phyloP scores from a whole-genome alignment of 2,329 filamentous ascomycete species.

The Venturia pyrina region DNA sequence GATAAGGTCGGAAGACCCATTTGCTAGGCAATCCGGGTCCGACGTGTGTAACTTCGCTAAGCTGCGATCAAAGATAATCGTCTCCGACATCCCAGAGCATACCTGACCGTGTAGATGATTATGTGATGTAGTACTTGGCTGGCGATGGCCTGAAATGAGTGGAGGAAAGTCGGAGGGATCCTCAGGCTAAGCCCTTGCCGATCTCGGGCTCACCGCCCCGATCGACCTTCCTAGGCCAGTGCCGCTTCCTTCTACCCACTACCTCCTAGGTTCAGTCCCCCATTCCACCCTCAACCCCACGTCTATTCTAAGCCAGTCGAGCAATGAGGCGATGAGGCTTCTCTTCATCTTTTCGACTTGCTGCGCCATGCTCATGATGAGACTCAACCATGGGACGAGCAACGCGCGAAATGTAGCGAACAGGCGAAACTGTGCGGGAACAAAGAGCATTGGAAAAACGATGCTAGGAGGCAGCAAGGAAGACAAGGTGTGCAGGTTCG shows the following conservation, averaged over 20 bases:
- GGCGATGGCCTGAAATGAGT: background rate
- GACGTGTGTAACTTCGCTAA: background rate
- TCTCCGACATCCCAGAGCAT: no score
- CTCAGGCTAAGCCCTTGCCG: background rate
- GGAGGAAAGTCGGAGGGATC: background rate
- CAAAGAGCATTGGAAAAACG: background rate
- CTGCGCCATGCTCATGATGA: background rate
- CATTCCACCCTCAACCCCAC: no score
- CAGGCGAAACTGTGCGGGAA: background rate
- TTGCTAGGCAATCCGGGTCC: background rate
- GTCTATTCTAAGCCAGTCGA: no score
- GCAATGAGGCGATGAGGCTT: background rate
- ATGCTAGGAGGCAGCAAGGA: background rate
- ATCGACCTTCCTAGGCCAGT: background rate
- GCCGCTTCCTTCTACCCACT: no score
- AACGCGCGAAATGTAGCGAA: background rate
- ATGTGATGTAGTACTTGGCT: background rate
- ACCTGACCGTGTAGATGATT: background rate
- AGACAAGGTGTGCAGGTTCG: background rate
- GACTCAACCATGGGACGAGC: background rate
- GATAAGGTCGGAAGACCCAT: background rate
- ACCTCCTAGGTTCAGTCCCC: no score
- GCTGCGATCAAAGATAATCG: background rate
- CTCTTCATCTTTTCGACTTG: background rate
- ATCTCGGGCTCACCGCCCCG: background rate